Evolutionary conservation across 1,284 basidiomycete genomes (phyloP).

Genomic region (Leccinum subrobustum): DNA sequence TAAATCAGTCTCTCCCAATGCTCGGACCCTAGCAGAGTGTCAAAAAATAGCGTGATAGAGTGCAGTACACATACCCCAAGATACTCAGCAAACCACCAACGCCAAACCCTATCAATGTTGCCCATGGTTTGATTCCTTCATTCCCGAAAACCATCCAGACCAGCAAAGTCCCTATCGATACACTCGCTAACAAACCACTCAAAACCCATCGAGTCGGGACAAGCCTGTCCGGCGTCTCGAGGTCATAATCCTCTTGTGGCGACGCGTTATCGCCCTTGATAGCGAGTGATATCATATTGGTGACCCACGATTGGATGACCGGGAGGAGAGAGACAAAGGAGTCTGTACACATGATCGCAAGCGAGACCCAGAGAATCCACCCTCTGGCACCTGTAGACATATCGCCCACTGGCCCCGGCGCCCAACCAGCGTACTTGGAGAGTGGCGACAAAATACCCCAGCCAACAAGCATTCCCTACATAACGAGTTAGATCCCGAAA

Average conservation of each 20-base stretch:
- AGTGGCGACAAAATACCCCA: conserved; percentile 92
- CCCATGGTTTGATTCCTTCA: conserved; percentile 93
- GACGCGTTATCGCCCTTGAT: conserved; percentile 17
- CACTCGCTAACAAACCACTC: conserved; percentile 64
- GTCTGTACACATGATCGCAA: conserved; percentile 95
- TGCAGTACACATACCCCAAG: conserved; percentile 63
- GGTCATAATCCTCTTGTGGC: conserved; percentile 59
- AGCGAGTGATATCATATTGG: conserved; percentile 38
- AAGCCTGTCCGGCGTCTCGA: conserved; percentile 77
- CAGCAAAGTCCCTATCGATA: conserved; percentile 70
- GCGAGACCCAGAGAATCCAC: conserved; percentile 93
- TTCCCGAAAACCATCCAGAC: conserved; percentile 88
- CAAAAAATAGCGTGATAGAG: conserved; percentile 7
- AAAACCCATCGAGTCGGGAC: conserved; percentile 81
- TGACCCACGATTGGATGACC: conserved; percentile 54
- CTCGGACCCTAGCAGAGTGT: conserved; percentile 64
- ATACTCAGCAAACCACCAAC: conserved; percentile 85
- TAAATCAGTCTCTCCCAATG: conserved; percentile 90
- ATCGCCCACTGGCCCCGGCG: conserved; percentile 84
- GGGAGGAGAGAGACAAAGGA: conserved; percentile 83
- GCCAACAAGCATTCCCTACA: conserved; percentile 89
- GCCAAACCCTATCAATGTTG: conserved; percentile 81
- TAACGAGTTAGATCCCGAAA: conserved; percentile 2
- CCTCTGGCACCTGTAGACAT: conserved; percentile 84
- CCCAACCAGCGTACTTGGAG: conserved; percentile 83